Conservation (phyloP, 1,139 yeast species). For the Magnusiomyces fungicola region DNA sequence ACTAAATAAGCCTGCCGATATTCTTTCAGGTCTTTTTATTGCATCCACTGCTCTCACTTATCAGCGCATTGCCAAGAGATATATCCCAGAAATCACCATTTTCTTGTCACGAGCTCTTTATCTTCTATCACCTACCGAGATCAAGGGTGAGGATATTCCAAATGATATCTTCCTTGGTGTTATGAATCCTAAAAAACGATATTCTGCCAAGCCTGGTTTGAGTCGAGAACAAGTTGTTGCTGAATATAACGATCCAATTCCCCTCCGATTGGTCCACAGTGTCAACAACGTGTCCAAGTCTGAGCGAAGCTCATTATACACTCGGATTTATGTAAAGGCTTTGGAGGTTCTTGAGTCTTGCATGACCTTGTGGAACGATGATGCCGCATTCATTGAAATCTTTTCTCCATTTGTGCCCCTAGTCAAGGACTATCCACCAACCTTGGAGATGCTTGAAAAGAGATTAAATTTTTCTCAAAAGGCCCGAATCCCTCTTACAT, state of each 20-base stretch:
- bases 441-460: conserved; percentile 35
- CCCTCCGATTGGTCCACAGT: background rate
- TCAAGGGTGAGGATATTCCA: conserved; percentile 6
- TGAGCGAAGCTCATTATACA: conserved; percentile 2
- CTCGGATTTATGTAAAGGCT: conserved; percentile 11
- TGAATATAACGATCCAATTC: background rate
- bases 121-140: conserved; percentile 13
- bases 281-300: background rate
- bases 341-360: conserved; percentile 8
- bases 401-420: conserved; percentile 36
- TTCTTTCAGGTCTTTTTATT: conserved; percentile 51
- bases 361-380: conserved; percentile 52
- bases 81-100: conserved; percentile 66
- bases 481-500: conserved; percentile 63
- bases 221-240: background rate
- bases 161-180: conserved; percentile 9
- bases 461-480: conserved; percentile 43
- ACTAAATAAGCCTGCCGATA: conserved; percentile 33
- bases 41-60: conserved; percentile 59
- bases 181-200: background rate
- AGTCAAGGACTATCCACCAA: conserved; percentile 5
- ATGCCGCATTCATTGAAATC: conserved; percentile 55
- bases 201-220: background rate
- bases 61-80: conserved; percentile 74
- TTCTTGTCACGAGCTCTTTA: conserved; percentile 40